Evolutionary conservation across 306 rosid species (phyloP), one percentile per base, ranked within the genome.

Genomic region (Canavalia gladiata): DNA sequence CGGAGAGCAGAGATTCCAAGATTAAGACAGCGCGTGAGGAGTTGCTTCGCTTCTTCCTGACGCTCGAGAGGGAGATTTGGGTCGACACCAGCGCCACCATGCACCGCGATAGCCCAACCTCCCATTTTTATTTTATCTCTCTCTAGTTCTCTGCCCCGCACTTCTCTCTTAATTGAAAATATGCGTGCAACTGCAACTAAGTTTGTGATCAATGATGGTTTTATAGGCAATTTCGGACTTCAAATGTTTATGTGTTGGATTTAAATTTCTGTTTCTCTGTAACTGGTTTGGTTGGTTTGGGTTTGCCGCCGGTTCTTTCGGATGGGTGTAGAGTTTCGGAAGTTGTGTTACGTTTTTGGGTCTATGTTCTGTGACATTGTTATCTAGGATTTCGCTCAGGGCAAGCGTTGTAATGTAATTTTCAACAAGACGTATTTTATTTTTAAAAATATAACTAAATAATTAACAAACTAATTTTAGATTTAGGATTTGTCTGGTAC

Each of bases 41-140:
- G 92, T 49, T 89, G 88, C 72, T 92, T 94, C n/a, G 98, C 98
- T 51, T 88, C 90, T 58, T 94, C 92, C 54, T 94, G 98, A 8
- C 94, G 91, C 10, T 91, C 86, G 7, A 78, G 82, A 0, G 97
- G 97, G 74, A 94, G 97, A 68, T 90, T 90, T 0, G 98, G 98
- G 86, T 94, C 98, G 4, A 94, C 97, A 45, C 98, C 98, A 28
- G 98, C 98, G 54, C 97, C 98, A 29, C 98, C 98, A 76, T 94
- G 97, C 76, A 94, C 96, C 2, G 94, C 94, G 0, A 92, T 92
- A 34, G 98, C 98, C 97, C 98, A 94, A 47, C 91, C 88, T 2
- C 90, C 96, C 93, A 86, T 89, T 2, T 7, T 11, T 45, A 50
- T 78, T 71, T 2, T 37, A 54, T 30, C 6, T 51, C 41, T 39